Evolutionary conservation across 148 eudicot genomes (phyloP).

Genomic region (Spergularia marina): DNA sequence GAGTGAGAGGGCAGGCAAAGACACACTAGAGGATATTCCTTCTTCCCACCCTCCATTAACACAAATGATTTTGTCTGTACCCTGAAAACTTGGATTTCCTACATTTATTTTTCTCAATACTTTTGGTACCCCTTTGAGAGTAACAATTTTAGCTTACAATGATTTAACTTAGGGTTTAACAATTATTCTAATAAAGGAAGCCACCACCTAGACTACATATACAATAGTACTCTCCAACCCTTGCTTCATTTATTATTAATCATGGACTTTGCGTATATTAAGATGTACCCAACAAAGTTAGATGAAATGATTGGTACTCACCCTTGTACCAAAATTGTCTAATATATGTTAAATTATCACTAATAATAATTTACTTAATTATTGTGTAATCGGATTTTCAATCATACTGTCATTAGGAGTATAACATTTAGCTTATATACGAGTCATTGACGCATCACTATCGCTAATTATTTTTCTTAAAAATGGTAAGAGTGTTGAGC

Average conservation of each 20-base stretch:
- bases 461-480: constrained; percentile 12
- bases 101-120: constrained; percentile 13
- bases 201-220: constrained; percentile 10
- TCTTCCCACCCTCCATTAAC: constrained; percentile 20
- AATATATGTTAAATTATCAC: not conserved
- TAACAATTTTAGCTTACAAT: constrained; percentile 15
- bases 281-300: constrained; percentile 2
- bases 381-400: not conserved
- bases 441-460: not conserved
- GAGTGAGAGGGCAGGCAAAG: constrained; percentile 20
- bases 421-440: constrained; percentile 1
- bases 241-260: constrained; percentile 14
- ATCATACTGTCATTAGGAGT: not conserved
- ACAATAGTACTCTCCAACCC: not conserved
- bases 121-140: constrained; percentile 22
- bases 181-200: constrained; percentile 4
- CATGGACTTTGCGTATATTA: constrained; percentile 3
- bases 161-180: constrained; percentile 28
- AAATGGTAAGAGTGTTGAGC: constrained; percentile 15
- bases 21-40: constrained; percentile 19
- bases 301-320: constrained; percentile 4
- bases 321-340: not conserved
- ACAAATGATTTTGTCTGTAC: constrained; percentile 20
- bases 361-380: constrained; percentile 11
- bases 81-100: constrained; percentile 19